Conservation (phyloP, 2,329 filamentous ascomycete species). For the Fusarium mundagurra region DNA sequence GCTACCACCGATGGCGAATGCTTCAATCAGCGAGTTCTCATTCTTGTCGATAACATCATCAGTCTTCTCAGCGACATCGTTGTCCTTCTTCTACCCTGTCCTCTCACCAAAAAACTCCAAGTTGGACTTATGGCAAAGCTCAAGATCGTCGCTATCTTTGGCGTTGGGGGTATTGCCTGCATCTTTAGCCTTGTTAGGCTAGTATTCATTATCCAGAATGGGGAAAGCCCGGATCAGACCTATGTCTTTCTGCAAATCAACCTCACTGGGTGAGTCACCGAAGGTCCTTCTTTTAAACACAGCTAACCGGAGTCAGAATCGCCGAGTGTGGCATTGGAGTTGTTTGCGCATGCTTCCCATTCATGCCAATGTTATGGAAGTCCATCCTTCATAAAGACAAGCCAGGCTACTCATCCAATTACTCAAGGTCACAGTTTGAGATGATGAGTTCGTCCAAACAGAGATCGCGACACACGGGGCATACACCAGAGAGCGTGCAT, state of each 20-base stretch:
- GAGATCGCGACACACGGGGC: neutral
- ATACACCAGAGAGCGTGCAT: neutral
- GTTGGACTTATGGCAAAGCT: slow-evolving; percentile 20
- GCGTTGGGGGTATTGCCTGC: slow-evolving; percentile 18
- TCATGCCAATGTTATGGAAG: slow-evolving; percentile 33
- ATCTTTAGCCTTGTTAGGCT: slow-evolving; percentile 21
- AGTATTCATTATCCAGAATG: slow-evolving; percentile 21
- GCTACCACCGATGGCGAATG: slow-evolving; percentile 8
- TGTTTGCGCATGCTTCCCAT: slow-evolving; percentile 28
- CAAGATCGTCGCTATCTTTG: slow-evolving; percentile 25
- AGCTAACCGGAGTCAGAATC: neutral
- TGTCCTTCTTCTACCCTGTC: slow-evolving; percentile 13
- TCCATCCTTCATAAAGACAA: slow-evolving; percentile 27
- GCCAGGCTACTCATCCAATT: slow-evolving; percentile 23
- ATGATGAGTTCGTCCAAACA: slow-evolving; percentile 23
- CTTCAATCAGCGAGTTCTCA: slow-evolving; percentile 18
- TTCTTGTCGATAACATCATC: slow-evolving; percentile 27
- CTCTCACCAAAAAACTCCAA: slow-evolving; percentile 25
- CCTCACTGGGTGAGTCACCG: slow-evolving; percentile 7
- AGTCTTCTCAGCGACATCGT: slow-evolving; percentile 25
- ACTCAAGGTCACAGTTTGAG: slow-evolving; percentile 19
- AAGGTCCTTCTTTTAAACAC: accelerated
- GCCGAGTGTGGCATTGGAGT: slow-evolving; percentile 28
- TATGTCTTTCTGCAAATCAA: slow-evolving; percentile 30
- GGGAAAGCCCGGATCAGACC: slow-evolving; percentile 23